phyloP scores from a whole-genome alignment of 1,284 basidiomycete species.

The Phellopilus nigrolimitatus region DNA sequence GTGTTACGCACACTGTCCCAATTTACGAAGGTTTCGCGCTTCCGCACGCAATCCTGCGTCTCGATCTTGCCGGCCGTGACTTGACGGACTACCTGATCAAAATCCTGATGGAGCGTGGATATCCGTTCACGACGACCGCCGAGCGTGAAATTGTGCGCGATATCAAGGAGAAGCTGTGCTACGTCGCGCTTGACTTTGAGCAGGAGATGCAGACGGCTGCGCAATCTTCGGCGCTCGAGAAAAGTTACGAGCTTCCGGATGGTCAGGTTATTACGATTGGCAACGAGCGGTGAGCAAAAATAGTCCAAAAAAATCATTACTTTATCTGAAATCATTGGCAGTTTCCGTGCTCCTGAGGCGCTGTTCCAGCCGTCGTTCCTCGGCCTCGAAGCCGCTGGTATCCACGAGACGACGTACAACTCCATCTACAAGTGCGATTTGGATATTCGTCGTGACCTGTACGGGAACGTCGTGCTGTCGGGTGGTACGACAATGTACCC shows the following conservation, averaged over 20 bases:
- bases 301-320: background rate
- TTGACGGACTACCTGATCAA: slow-evolving; percentile 92
- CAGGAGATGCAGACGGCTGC: slow-evolving; percentile 90
- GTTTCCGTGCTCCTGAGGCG: slow-evolving; percentile 95
- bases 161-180: slow-evolving; percentile 71
- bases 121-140: slow-evolving; percentile 92
- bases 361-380: slow-evolving; percentile 97
- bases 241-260: slow-evolving; percentile 95
- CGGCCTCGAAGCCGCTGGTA: slow-evolving; percentile 90
- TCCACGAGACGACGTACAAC: slow-evolving; percentile 98
- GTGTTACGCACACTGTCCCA: slow-evolving; percentile 97
- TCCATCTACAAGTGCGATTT: slow-evolving; percentile 80
- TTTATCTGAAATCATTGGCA: slow-evolving; percentile 26
- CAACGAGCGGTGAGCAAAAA: slow-evolving; percentile 72
- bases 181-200: slow-evolving; percentile 67
- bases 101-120: slow-evolving; percentile 92
- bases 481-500: slow-evolving; percentile 99
- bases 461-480: slow-evolving; percentile 92
- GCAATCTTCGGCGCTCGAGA: slow-evolving; percentile 89
- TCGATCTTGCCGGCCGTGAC: slow-evolving; percentile 95
- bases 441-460: slow-evolving; percentile 85
- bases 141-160: slow-evolving; percentile 76
- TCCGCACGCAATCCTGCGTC: slow-evolving; percentile 91
- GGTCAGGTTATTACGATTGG: slow-evolving; percentile 97
- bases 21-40: slow-evolving; percentile 98